Percentiles rank a stretch among this genome's conserved stretches.
These are phyloP conservation scores for Yueomyces sinensis DNA, from an alignment of 805 yeast species.

Conservation along the genomic window DNA sequence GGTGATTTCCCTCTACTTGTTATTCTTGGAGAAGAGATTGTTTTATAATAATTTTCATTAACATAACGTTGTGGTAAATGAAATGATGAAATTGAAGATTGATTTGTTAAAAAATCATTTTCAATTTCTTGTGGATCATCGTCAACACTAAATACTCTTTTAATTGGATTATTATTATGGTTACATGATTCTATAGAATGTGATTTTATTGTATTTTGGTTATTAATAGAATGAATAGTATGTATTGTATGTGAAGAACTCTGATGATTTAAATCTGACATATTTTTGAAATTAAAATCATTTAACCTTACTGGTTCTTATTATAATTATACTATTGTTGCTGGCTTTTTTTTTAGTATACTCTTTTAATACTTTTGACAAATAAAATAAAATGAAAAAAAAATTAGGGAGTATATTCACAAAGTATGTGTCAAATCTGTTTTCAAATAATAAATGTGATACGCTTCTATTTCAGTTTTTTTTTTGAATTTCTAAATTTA, in stretches of 20 bases:
- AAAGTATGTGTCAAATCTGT: too few species aligned
- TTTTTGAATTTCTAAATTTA: too few species aligned
- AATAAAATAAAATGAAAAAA: too few species aligned
- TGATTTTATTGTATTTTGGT: neutral
- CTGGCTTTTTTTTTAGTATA: too few species aligned
- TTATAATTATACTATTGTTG: too few species aligned
- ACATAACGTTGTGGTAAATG: neutral
- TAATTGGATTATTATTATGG: neutral
- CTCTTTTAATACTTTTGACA: too few species aligned
- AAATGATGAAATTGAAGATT: neutral
- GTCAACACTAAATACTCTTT: slow-evolving; percentile 57
- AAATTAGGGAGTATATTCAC: too few species aligned
- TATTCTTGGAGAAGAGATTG: slow-evolving; percentile 20
- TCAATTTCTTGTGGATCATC: slow-evolving; percentile 67
- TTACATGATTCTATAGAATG: neutral
- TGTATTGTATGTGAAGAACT: neutral
- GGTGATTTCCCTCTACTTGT: slow-evolving; percentile 60
- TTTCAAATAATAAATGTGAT: too few species aligned
- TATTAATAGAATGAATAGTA: neutral
- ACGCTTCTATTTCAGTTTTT: too few species aligned
- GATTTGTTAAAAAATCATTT: slow-evolving; percentile 29
- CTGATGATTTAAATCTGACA: neutral
- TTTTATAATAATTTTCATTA: too few species aligned
- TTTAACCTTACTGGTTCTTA: too few species aligned
- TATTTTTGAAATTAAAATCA: too few species aligned